A percentile compares a stretch with the other conserved stretches of the same genome.
Evolutionary conservation across 2,329 filamentous ascomycete species (phyloP).

Genomic region (Lachnum nothofagi): DNA sequence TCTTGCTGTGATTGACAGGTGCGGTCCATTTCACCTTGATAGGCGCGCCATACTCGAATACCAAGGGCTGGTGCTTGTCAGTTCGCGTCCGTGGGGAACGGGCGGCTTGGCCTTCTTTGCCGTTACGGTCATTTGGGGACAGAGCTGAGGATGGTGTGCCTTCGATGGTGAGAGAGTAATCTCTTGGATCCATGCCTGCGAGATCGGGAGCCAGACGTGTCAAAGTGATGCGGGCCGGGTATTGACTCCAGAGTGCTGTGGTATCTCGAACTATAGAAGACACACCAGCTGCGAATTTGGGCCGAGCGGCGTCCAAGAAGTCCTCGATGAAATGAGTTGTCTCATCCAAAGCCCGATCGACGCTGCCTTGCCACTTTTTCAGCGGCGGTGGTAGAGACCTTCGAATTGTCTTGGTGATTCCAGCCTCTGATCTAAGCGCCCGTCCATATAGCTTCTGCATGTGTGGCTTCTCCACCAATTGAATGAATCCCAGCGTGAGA

Average conservation of each 20-base stretch:
- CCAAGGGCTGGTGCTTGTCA: slow-evolving; percentile 64
- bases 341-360: slow-evolving; percentile 82
- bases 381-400: slow-evolving; percentile 79
- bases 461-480: slow-evolving; percentile 90
- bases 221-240: slow-evolving; percentile 79
- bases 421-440: slow-evolving; percentile 77
- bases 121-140: slow-evolving; percentile 53
- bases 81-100: slow-evolving; percentile 58
- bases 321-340: slow-evolving; percentile 88
- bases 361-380: slow-evolving; percentile 75
- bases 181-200: slow-evolving; percentile 70
- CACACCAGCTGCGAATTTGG: slow-evolving; percentile 80
- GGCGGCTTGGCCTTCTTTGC: slow-evolving; percentile 67
- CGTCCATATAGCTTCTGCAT: slow-evolving; percentile 97
- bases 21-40: slow-evolving; percentile 89
- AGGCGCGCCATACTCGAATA: slow-evolving; percentile 83
- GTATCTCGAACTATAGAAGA: slow-evolving; percentile 85
- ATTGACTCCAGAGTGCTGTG: slow-evolving; percentile 79
- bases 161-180: slow-evolving; percentile 73
- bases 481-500: slow-evolving; percentile 79
- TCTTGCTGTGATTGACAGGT: slow-evolving; percentile 77
- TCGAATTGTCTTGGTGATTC: slow-evolving; percentile 85
- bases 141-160: slow-evolving; percentile 54
- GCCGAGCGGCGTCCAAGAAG: slow-evolving; percentile 76
- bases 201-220: slow-evolving; percentile 74